phyloP scores from a whole-genome alignment of 495 filamentous ascomycete species.

The Penicillium pulvis region DNA sequence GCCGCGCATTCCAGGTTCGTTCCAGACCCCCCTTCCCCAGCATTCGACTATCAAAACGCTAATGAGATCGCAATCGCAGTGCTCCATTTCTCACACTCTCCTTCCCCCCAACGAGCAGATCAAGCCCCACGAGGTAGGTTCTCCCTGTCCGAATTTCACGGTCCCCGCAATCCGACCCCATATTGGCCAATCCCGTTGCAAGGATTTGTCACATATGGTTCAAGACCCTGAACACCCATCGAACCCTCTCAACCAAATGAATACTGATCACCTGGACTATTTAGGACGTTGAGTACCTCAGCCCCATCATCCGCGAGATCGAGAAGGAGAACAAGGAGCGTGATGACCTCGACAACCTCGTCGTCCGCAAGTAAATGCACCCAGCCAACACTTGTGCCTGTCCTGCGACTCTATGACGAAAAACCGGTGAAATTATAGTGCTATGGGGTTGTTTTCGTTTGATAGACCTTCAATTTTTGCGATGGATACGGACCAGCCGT shows the following conservation, averaged over 20 bases:
- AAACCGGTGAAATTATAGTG: slow-evolving; percentile 20
- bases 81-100: slow-evolving; percentile 81
- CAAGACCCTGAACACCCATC: slow-evolving; percentile 14
- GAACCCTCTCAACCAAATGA: not conserved
- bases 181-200: slow-evolving; percentile 45
- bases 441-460: slow-evolving; percentile 31
- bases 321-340: slow-evolving; percentile 81
- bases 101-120: slow-evolving; percentile 83
- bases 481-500: slow-evolving; percentile 25
- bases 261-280: slow-evolving; percentile 22
- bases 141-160: slow-evolving; percentile 19
- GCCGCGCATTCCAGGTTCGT: slow-evolving; percentile 87
- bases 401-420: slow-evolving; percentile 23
- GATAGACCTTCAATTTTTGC: slow-evolving; percentile 32
- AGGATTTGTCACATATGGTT: slow-evolving; percentile 44
- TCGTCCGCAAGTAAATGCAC: slow-evolving; percentile 55
- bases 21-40: slow-evolving; percentile 9
- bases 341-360: slow-evolving; percentile 78
- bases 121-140: slow-evolving; percentile 68
- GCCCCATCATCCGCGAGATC: slow-evolving; percentile 79
- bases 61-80: slow-evolving; percentile 50
- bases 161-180: slow-evolving; percentile 30
- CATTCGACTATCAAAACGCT: slow-evolving; percentile 17
- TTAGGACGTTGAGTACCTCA: slow-evolving; percentile 78
- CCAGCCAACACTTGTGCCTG: slow-evolving; percentile 10